Conservation (phyloP, 106 monocot species). For the Alisma plantagoaquatica region DNA sequence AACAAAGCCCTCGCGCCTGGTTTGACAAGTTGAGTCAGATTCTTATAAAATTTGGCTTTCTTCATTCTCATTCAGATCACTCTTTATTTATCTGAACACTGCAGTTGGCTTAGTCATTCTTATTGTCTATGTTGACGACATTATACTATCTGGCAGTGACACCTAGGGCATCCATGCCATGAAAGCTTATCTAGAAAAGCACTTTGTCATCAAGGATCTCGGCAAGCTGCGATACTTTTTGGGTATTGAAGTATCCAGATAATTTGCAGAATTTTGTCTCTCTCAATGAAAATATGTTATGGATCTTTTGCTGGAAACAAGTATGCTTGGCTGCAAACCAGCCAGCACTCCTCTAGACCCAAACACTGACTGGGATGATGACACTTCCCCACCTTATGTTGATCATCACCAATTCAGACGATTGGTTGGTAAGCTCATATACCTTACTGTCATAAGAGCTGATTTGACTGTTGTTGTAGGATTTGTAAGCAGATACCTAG, state of each 20-base stretch:
- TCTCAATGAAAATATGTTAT: too few relatives aligned
- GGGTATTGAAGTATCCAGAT: too few relatives aligned
- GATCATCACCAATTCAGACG: too few relatives aligned
- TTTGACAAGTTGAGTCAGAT: not conserved
- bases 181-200: not conserved
- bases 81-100: not conserved
- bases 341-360: too few relatives aligned
- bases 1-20: not conserved
- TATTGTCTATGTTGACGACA: not conserved
- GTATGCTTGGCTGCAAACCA: too few relatives aligned
- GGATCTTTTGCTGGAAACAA: too few relatives aligned
- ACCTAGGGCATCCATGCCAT: not conserved
- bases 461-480: not conserved
- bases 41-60: not conserved
- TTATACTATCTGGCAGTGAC: not conserved
- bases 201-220: not conserved
- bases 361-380: too few relatives aligned
- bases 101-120: not conserved
- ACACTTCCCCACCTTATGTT: too few relatives aligned
- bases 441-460: not conserved
- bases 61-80: not conserved
- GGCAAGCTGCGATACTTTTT: not conserved
- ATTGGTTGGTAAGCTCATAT: not conserved
- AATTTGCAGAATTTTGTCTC: too few relatives aligned
- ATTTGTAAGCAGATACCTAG: not conserved